Conservation (phyloP, 352 stramenopile species). For the Thraustotheca clavata region DNA sequence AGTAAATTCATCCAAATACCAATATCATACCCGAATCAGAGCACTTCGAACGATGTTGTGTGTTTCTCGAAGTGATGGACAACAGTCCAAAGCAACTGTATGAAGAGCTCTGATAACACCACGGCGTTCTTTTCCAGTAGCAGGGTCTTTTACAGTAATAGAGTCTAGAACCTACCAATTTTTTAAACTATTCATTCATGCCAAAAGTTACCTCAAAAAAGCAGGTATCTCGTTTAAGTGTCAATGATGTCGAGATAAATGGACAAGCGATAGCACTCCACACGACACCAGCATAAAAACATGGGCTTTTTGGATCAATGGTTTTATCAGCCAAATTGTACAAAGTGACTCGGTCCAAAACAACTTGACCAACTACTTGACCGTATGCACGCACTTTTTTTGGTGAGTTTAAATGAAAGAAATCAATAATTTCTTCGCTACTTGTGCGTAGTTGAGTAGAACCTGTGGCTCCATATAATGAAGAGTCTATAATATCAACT, state of each 20-base stretch:
- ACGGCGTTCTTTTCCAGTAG: conserved; percentile 49
- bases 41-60: conserved; percentile 47
- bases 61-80: conserved; percentile 40
- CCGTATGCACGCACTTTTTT: conserved; percentile 29
- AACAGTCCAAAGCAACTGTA: conserved; percentile 68
- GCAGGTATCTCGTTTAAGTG: conserved; percentile 63
- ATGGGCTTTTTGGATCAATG: conserved; percentile 34
- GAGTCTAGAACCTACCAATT: conserved; percentile 49
- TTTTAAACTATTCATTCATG: neutral
- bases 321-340: conserved; percentile 35
- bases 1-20: too few species aligned
- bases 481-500: conserved; percentile 2
- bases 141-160: conserved; percentile 35
- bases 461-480: neutral
- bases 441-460: conserved; percentile 56
- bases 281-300: conserved; percentile 67
- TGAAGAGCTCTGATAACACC: conserved; percentile 70
- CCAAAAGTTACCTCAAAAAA: conserved; percentile 32
- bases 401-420: conserved; percentile 64
- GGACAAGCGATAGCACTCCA: conserved; percentile 63
- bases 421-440: conserved; percentile 75
- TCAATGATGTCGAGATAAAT: conserved; percentile 41
- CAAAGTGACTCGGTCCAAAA: conserved; percentile 70
- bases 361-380: conserved; percentile 22
- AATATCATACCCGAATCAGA: neutral